These are phyloP conservation scores for Cenchrus americanus DNA, from an alignment of 176 grass and related monocot species.

Conservation along the genomic window DNA sequence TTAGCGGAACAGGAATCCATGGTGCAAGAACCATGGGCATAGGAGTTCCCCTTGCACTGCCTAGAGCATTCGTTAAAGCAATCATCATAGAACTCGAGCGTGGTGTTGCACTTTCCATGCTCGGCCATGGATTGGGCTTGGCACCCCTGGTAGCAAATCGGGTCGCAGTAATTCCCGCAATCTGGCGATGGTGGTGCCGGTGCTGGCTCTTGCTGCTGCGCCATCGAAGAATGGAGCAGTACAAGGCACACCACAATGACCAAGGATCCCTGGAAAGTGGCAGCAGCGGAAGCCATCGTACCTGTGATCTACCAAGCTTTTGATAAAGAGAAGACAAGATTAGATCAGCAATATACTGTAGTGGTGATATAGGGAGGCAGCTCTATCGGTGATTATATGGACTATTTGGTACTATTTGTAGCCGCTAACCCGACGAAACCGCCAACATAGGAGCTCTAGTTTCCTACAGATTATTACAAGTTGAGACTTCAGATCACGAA, in stretches of 20 bases:
- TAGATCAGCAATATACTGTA: background rate
- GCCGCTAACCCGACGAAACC: background rate
- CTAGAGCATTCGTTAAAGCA: background rate
- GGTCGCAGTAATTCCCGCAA: background rate
- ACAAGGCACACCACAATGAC: background rate
- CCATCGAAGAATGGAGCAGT: background rate
- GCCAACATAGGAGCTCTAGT: too few species aligned
- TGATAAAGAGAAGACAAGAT: background rate
- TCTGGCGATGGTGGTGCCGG: background rate
- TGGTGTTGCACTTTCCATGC: background rate
- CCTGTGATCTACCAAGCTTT: background rate
- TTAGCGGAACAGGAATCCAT: background rate
- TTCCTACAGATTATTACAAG: too few species aligned
- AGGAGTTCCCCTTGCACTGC: background rate
- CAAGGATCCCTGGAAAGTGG: background rate
- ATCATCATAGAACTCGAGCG: background rate
- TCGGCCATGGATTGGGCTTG: background rate
- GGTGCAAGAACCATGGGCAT: background rate
- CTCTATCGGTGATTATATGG: background rate
- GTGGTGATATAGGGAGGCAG: background rate
- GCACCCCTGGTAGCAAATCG: background rate
- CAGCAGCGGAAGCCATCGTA: background rate
- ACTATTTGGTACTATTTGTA: background rate
- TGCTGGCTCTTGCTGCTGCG: background rate
- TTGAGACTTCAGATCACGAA: too few species aligned